A percentile compares a stretch with the other conserved stretches of the same genome.
Evolutionary conservation across 2,329 filamentous ascomycete species (phyloP).

Genomic region (Cercospora zeina): DNA sequence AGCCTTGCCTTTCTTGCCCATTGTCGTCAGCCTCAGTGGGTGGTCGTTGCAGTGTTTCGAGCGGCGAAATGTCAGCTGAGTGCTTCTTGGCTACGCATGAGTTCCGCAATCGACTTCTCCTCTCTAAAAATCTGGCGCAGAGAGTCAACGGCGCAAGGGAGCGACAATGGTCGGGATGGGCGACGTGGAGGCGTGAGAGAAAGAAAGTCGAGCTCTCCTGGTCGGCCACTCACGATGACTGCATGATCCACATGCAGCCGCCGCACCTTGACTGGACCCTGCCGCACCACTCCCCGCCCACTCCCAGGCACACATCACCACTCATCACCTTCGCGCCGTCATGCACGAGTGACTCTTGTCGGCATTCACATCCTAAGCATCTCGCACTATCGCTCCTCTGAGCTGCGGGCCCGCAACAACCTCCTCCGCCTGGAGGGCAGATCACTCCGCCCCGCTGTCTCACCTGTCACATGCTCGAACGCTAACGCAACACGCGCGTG

Average conservation of each 20-base stretch:
- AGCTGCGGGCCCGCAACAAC: neutral
- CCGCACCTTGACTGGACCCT: slow-evolving; percentile 11
- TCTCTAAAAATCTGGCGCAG: neutral
- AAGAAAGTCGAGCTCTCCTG: slow-evolving; percentile 12
- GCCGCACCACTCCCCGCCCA: neutral
- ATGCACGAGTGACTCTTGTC: slow-evolving; percentile 11
- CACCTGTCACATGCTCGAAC: slow-evolving; percentile 24
- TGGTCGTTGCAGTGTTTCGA: neutral
- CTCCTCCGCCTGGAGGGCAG: neutral
- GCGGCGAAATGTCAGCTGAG: slow-evolving; percentile 2
- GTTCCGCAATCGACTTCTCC: neutral
- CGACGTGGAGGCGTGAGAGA: neutral
- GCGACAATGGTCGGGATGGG: slow-evolving; percentile 21
- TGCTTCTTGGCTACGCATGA: neutral
- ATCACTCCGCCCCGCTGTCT: slow-evolving; percentile 12
- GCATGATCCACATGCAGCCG: slow-evolving; percentile 12
- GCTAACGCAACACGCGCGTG: slow-evolving; percentile 18
- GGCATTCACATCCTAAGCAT: neutral
- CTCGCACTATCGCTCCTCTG: neutral
- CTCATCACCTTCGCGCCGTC: slow-evolving; percentile 1
- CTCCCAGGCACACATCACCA: neutral
- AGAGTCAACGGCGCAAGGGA: slow-evolving; percentile 15
- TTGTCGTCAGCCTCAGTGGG: slow-evolving; percentile 9
- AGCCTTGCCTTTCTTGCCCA: slow-evolving; percentile 32
- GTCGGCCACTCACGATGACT: slow-evolving; percentile 12